A percentile compares a stretch with the other conserved stretches of the same genome.
Evolutionary conservation across 2,329 filamentous ascomycete genomes (phyloP).

Genomic region (Aplosporella prunicola): DNA sequence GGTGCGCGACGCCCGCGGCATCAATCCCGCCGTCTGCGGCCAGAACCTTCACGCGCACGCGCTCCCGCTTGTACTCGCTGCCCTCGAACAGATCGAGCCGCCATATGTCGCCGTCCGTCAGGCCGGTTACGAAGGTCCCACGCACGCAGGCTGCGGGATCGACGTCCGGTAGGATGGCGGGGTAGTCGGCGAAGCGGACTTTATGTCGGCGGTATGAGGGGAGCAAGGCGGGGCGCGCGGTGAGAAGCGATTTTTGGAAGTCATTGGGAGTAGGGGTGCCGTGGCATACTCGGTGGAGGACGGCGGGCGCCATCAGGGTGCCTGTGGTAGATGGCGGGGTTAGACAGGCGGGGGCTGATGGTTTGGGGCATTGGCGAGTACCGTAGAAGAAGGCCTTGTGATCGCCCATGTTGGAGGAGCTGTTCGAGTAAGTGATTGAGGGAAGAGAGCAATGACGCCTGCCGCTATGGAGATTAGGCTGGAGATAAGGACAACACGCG

Average conservation of each 20-base stretch:
- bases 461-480: conserved; percentile 7
- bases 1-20: conserved; percentile 14
- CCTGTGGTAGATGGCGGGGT: conserved; percentile 21
- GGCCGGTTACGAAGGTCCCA: conserved; percentile 64
- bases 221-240: conserved; percentile 67
- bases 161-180: conserved; percentile 52
- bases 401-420: background rate
- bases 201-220: conserved; percentile 61
- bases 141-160: conserved; percentile 48
- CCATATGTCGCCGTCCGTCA: conserved; percentile 66
- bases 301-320: conserved; percentile 71
- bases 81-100: conserved; percentile 81
- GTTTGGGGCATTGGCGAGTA: conserved; percentile 16
- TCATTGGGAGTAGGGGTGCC: conserved; percentile 40
- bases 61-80: conserved; percentile 52
- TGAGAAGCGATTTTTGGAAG: conserved; percentile 46
- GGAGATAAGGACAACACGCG: conserved; percentile 8
- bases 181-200: conserved; percentile 66
- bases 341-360: conserved; percentile 7
- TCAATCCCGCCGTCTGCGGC: conserved; percentile 15
- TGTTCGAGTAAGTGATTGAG: background rate
- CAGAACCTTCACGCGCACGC: conserved; percentile 38
- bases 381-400: conserved; percentile 57
- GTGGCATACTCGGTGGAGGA: conserved; percentile 81
- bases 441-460: background rate